Conservation (phyloP, 352 stramenopile species). For the Pythium brachiatum region DNA sequence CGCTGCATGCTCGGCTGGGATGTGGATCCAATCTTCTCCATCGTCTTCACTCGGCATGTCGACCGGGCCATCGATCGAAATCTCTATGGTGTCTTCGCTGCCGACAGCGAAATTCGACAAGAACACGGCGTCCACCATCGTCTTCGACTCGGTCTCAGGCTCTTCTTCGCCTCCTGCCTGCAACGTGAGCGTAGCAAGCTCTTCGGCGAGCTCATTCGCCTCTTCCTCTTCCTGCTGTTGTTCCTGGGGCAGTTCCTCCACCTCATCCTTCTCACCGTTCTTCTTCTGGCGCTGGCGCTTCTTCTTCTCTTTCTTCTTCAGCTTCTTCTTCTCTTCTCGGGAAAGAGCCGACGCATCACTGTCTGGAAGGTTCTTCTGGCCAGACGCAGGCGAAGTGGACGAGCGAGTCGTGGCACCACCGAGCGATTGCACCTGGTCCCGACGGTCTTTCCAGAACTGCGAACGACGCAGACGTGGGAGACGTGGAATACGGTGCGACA, state of each 20-base stretch:
- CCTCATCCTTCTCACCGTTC: constrained; percentile 75
- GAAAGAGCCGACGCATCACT: constrained; percentile 35
- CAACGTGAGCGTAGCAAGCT: constrained; percentile 14
- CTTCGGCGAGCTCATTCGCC: constrained; percentile 5
- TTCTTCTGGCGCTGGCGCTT: constrained; percentile 89
- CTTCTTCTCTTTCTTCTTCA: constrained; percentile 94
- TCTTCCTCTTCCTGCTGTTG: constrained; percentile 16
- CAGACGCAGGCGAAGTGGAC: neutral
- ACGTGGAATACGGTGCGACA: constrained; percentile 78
- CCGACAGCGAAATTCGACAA: constrained; percentile 23
- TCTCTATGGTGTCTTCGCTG: neutral
- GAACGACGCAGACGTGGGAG: constrained; percentile 63
- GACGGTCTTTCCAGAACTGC: constrained; percentile 46
- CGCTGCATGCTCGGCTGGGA: constrained; percentile 65
- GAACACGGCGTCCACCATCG: constrained; percentile 20
- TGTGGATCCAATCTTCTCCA: constrained; percentile 61
- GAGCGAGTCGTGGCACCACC: neutral
- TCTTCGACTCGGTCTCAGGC: constrained; percentile 24
- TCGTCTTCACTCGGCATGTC: constrained; percentile 36
- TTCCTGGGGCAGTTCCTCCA: constrained; percentile 17
- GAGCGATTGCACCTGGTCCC: constrained; percentile 10
- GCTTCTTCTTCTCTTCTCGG: constrained; percentile 90
- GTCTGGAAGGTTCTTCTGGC: neutral
- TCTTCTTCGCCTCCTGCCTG: constrained; percentile 15
- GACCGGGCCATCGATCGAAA: neutral